These are phyloP conservation scores for Fraxinus floribunda DNA, from an alignment of 305 asterid genomes.

Conservation along the genomic window DNA sequence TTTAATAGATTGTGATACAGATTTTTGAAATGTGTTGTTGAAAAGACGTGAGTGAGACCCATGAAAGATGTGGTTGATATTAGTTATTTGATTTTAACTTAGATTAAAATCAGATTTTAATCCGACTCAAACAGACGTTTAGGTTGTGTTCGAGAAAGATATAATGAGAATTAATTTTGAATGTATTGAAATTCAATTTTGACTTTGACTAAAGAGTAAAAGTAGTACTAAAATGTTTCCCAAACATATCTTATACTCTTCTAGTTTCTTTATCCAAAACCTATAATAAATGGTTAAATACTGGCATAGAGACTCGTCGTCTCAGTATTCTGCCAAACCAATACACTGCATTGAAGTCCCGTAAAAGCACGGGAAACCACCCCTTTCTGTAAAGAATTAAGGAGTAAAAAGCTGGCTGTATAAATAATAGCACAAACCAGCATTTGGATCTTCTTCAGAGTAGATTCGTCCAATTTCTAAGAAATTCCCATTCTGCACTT, in stretches of 20 bases:
- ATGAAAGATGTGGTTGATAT: too few relatives aligned
- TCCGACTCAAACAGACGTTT: too few relatives aligned
- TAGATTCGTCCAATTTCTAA: constrained; percentile 41
- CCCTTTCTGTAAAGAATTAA: constrained; percentile 21
- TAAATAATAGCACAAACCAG: constrained; percentile 45
- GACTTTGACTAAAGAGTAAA: not conserved
- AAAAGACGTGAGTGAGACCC: too few relatives aligned
- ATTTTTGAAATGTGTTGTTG: too few relatives aligned
- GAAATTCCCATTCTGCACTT: constrained; percentile 14
- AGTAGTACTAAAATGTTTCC: not conserved
- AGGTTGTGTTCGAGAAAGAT: too few relatives aligned
- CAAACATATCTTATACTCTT: not conserved
- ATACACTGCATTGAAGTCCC: constrained; percentile 29
- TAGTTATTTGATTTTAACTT: too few relatives aligned
- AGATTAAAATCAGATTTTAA: too few relatives aligned
- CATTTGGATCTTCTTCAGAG: constrained; percentile 48
- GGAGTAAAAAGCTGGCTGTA: constrained; percentile 19
- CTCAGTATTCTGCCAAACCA: not conserved
- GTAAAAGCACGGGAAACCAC: constrained; percentile 39
- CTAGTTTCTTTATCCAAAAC: not conserved
- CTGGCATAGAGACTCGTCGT: not conserved
- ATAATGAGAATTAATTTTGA: not conserved
- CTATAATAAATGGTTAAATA: not conserved
- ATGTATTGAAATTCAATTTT: too few relatives aligned
- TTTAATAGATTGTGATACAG: too few relatives aligned